A percentile compares a stretch with the other conserved stretches of the same genome.
These are phyloP conservation scores for Rhododendron williamsianum DNA, from an alignment of 148 eudicot species.

Conservation along the genomic window DNA sequence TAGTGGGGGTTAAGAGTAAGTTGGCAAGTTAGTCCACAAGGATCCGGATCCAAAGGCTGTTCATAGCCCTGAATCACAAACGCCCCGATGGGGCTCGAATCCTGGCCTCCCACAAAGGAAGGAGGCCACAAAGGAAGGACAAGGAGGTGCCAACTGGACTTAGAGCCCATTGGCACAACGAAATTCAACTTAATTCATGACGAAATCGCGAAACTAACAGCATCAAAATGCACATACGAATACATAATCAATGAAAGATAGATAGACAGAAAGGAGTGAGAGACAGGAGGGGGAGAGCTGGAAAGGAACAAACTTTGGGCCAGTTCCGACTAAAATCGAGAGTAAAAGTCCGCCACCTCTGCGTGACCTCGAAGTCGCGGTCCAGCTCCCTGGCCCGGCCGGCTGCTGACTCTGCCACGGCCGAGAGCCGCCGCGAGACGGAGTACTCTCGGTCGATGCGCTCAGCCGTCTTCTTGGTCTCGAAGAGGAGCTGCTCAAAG, in stretches of 20 bases:
- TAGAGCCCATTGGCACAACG: not conserved
- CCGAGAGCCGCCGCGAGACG: slow-evolving; percentile 44
- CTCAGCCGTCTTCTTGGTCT: slow-evolving; percentile 72
- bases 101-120: too few relatives aligned
- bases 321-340: slow-evolving; percentile 63
- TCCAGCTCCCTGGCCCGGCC: slow-evolving; percentile 69
- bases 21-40: too few relatives aligned
- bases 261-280: not conserved
- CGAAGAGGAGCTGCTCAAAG: slow-evolving; percentile 71
- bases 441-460: slow-evolving; percentile 68
- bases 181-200: not conserved
- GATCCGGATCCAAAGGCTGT: too few relatives aligned
- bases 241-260: not conserved
- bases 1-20: too few relatives aligned
- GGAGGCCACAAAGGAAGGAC: too few relatives aligned
- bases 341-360: slow-evolving; percentile 59
- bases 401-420: slow-evolving; percentile 47
- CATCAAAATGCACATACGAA: not conserved
- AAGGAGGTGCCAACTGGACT: too few relatives aligned
- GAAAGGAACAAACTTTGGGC: slow-evolving; percentile 57
- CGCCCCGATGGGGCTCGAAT: too few relatives aligned
- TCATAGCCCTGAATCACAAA: too few relatives aligned
- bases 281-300: not conserved
- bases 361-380: slow-evolving; percentile 58
- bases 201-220: not conserved